These are phyloP conservation scores for Diplodia corticola DNA, from an alignment of 2,329 filamentous ascomycete genomes.

Conservation along the genomic window DNA sequence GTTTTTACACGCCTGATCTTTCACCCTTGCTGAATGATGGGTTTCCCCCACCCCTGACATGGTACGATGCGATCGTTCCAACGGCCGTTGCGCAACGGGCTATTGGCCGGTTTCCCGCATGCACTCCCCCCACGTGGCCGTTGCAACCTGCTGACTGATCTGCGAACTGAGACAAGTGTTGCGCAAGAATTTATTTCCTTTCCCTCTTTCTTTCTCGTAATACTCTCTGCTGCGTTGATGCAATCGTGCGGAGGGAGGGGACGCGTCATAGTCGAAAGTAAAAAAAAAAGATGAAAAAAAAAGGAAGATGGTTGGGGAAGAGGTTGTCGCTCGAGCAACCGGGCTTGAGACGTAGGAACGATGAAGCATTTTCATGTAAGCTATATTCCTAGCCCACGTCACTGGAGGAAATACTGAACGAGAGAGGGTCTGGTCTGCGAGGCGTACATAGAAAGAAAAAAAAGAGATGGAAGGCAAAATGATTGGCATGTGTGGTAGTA, in stretches of 20 bases:
- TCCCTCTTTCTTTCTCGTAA: background rate
- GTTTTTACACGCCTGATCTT: background rate
- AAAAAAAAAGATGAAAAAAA: background rate
- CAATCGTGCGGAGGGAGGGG: background rate
- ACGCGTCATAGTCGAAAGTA: background rate
- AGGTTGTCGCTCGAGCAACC: background rate
- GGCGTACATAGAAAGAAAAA: background rate
- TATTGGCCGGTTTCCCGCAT: background rate
- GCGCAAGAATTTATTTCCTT: background rate
- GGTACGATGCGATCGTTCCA: background rate
- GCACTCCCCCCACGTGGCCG: background rate
- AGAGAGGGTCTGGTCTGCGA: background rate
- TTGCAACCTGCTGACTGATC: background rate
- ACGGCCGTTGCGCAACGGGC: background rate
- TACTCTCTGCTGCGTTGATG: background rate
- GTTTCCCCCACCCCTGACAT: background rate
- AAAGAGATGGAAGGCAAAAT: background rate
- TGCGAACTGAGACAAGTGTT: background rate
- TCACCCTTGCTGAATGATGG: background rate
- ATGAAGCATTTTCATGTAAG: background rate
- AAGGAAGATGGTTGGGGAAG: background rate
- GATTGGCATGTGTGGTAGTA: background rate
- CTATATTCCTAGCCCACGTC: background rate
- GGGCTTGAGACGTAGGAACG: background rate
- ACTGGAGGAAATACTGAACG: background rate